Evolutionary conservation across 441 rosid species (phyloP).

Genomic region (Flueggea neowawraea): DNA sequence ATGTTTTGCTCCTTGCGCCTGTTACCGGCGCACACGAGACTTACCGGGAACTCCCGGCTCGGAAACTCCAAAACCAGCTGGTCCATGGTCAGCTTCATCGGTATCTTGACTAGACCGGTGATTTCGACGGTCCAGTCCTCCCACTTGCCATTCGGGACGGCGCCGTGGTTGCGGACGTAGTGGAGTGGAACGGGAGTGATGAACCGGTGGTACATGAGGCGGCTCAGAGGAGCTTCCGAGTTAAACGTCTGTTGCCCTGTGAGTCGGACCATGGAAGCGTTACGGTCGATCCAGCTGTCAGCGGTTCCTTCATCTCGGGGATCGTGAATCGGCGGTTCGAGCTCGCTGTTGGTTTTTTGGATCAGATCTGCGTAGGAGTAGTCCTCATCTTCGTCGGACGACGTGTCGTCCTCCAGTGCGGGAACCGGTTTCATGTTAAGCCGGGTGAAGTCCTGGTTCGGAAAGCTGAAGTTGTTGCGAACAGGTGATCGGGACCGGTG

Average conservation of each 20-base stretch:
- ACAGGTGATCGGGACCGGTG: constrained; percentile 28
- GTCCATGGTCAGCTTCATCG: constrained; percentile 69
- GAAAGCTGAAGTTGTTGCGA: constrained; percentile 26
- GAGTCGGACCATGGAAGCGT: constrained; percentile 79
- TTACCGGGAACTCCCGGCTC: constrained; percentile 64
- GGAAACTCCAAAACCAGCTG: constrained; percentile 60
- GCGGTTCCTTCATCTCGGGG: constrained; percentile 66
- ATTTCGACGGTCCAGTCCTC: constrained; percentile 71
- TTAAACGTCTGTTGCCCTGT: constrained; percentile 95
- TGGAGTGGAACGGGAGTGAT: constrained; percentile 92
- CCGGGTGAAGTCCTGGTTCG: too few relatives aligned
- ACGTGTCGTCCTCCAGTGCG: constrained; percentile 5
- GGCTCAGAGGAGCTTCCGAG: constrained; percentile 65
- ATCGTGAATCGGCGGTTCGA: constrained; percentile 39
- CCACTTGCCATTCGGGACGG: constrained; percentile 70
- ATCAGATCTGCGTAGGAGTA: too few relatives aligned
- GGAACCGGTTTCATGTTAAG: constrained; percentile 17
- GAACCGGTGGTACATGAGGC: constrained; percentile 92
- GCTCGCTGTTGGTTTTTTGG: too few relatives aligned
- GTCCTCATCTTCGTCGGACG: too few relatives aligned
- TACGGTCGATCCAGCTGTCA: constrained; percentile 75
- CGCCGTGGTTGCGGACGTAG: constrained; percentile 87
- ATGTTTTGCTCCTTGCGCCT: constrained; percentile 91
- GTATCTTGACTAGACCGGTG: constrained; percentile 67
- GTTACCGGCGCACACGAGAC: constrained; percentile 89